Evolutionary conservation across 148 eudicot species (phyloP), one percentile per base, ranked within the genome.

Genomic region (Dianthus caryophyllus): DNA sequence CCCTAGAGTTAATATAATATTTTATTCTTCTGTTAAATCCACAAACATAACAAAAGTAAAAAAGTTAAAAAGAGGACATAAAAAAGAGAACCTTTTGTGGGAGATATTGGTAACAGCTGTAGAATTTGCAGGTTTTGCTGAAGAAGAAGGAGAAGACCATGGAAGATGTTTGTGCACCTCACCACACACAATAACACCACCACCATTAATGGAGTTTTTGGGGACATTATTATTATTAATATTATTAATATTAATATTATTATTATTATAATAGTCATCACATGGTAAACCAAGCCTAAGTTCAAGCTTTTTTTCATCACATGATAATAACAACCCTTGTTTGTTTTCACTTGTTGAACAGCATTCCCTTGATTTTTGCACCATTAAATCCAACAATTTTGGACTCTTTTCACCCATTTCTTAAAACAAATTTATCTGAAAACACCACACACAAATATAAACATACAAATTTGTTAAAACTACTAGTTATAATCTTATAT

Each of bases 201-300:
- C 61, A 33, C n/a, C n/a, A n/a, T n/a, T n/a, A n/a, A n/a, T n/a
- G n/a, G n/a, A n/a, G n/a, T n/a, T n/a, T n/a, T n/a, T n/a, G n/a
- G n/a, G n/a, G n/a, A n/a, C n/a, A n/a, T n/a, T n/a, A n/a, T n/a
- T n/a, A n/a, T n/a, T n/a, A n/a, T n/a, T n/a, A n/a, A n/a, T n/a
- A n/a, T n/a, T n/a, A n/a, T n/a, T n/a, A n/a, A n/a, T n/a, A n/a
- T n/a, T n/a, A n/a, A n/a, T n/a, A n/a, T n/a, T n/a, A n/a, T n/a
- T n/a, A n/a, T n/a, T n/a, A n/a, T n/a, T n/a, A n/a, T n/a, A n/a
- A n/a, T 39, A 55, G n/a, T 60, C 79, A 43, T 77, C 81, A 63
- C 88, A 85, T 15, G 97, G 97, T 51, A 87, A 90, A 13, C 86
- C 97, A 41, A 90, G 86, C 75, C 86, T 88, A 8, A 90, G 80